Base-by-base conservation (phyloP, 2,329 filamentous ascomycete species). In the Thelonectria olida region DNA sequence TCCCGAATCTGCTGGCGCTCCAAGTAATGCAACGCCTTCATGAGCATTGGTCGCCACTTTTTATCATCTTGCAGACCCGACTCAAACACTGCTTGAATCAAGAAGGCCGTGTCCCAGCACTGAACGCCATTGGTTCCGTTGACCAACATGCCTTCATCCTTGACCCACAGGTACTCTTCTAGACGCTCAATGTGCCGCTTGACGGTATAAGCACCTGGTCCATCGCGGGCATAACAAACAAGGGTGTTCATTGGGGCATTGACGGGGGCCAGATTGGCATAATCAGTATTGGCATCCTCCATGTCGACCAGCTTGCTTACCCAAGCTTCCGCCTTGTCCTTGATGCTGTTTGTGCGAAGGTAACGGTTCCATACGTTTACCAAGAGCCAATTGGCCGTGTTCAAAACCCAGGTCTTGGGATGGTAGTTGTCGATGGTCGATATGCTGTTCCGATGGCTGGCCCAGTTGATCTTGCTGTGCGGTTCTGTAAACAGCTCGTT, bases 81-180 rank as follows among this genome's bases (percentile, higher is more conserved):
- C 49, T 92, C 92, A 53, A 92, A 86, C 6, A 92, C 87, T 1
- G 92, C 90, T 76, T 97, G 93, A 31, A 97, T 92, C 17, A 90
- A 81, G 73, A 98, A 98, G 1, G 93, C 86, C 0, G 96, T 99
- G 74, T 99, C 96, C 96, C 96, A 99, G 66, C 89, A 91, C 77
- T 99, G 96, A 2, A 98, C 94, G n/a, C 96, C 96, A 69, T 99
- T 98, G 8, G 96, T 99, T 36, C 96, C 96, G 70, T 97, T 97
- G 78, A 90, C 90, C 48, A 98, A 84, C 92, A 99, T 93, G 6
- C 96, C 96, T 74, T 97, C 94, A 31, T 89, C 77, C 65, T 96
- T 97, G 50, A 99, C 84, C 94, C 96, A 99, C 27, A 99, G 78
- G 63, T 90, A 96, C 71, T 99, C 96, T 42, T 92, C 85, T 12